Evolutionary conservation across 1,284 basidiomycete species (phyloP).

Genomic region (Rhizoctonia solani): DNA sequence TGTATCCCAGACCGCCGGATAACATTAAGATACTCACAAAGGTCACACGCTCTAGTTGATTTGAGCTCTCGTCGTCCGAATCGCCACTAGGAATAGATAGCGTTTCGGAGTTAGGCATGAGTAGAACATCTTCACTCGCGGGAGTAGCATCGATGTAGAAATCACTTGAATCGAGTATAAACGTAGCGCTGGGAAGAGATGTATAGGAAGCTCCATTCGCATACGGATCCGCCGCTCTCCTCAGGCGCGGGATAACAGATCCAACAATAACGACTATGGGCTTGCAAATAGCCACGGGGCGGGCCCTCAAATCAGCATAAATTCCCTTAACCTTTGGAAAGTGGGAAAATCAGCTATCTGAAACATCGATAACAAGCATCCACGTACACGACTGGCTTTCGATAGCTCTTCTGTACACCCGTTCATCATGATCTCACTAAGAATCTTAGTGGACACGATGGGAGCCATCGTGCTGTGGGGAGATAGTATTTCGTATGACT

Average conservation of each 20-base stretch:
- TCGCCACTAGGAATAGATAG: too few species aligned
- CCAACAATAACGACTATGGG: neutral
- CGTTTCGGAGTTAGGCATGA: too few species aligned
- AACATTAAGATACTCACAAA: too few species aligned
- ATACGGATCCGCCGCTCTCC: neutral
- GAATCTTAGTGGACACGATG: slow-evolving; percentile 8
- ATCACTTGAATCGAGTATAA: neutral
- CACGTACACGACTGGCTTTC: slow-evolving; percentile 4
- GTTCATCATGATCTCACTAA: slow-evolving; percentile 24
- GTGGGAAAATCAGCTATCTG: too few species aligned
- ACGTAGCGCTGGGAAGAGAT: slow-evolving; percentile 10
- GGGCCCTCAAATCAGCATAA: neutral
- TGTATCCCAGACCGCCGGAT: too few species aligned
- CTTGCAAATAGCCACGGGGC: neutral
- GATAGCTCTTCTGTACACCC: neutral
- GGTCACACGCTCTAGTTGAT: too few species aligned
- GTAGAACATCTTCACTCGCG: too few species aligned
- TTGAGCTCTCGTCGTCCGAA: too few species aligned
- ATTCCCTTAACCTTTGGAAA: neutral
- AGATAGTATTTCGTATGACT: neutral
- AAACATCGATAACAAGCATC: neutral
- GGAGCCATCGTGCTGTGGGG: slow-evolving; percentile 1
- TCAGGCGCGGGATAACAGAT: neutral
- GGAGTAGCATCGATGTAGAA: neutral
- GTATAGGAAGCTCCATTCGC: neutral